Conservation (phyloP, 768 basidiomycete species). For the Russula lepida region DNA sequence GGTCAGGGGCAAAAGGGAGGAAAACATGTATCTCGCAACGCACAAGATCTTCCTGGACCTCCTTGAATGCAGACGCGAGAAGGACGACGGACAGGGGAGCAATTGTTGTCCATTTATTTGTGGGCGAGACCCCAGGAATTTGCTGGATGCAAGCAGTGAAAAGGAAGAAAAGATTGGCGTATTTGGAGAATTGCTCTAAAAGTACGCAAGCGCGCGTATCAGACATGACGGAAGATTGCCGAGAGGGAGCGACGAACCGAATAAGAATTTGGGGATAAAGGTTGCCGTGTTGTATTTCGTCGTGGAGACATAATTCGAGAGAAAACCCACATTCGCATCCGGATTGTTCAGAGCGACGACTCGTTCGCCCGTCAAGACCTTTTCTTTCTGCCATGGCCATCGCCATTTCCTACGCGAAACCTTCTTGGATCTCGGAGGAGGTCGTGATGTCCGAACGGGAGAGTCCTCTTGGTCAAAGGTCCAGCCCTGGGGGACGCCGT, state of each 20-base stretch:
- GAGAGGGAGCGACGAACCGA: constrained; percentile 45
- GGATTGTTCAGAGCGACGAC: constrained; percentile 77
- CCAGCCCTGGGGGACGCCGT: constrained; percentile 59
- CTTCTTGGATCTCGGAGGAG: not conserved
- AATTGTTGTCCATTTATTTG: constrained; percentile 92
- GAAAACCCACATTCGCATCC: constrained; percentile 53
- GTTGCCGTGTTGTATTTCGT: constrained; percentile 88
- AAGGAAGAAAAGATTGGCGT: constrained; percentile 96
- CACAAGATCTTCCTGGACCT: constrained; percentile 89
- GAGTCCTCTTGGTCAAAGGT: constrained; percentile 61
- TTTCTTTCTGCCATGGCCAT: constrained; percentile 79
- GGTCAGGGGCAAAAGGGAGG: not conserved
- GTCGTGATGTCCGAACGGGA: not conserved
- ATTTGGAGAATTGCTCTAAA: constrained; percentile 95
- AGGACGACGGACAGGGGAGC: constrained; percentile 82
- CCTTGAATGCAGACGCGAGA: constrained; percentile 91
- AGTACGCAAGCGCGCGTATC: constrained; percentile 8
- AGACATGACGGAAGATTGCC: not conserved
- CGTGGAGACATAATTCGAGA: constrained; percentile 82
- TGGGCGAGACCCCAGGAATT: constrained; percentile 95
- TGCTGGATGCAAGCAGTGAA: constrained; percentile 98
- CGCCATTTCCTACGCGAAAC: constrained; percentile 45
- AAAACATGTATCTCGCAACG: constrained; percentile 26
- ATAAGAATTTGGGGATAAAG: constrained; percentile 89
- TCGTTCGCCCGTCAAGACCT: constrained; percentile 61